Evolutionary conservation across 2,329 filamentous ascomycete species (phyloP), one percentile per base, ranked within the genome.

Genomic region (Xylariaceae sp.): DNA sequence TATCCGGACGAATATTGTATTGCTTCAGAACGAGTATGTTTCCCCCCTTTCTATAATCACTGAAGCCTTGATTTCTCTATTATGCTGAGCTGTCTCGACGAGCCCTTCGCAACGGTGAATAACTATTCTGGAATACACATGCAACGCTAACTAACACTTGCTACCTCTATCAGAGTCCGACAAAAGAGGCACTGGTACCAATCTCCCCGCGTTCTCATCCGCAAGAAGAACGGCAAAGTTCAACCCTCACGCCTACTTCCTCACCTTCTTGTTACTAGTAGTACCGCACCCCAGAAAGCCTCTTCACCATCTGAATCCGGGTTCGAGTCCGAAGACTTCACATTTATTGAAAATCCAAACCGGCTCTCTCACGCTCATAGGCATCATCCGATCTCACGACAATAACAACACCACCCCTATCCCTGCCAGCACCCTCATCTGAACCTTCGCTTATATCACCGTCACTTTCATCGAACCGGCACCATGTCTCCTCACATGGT

Each of bases 21-120:
- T 74, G 22, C 59, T 75, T 27, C 70, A 73, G 58, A 68, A 67
- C 36, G 63, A 73, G 73, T 76, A 62, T 55, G 73, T 68, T 11
- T 34, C 14, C 16, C 21, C 14, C 10, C 16, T 37, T 32, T 35
- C 34, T 5, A 17, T 29, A 20, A 17, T 16, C 14, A 36, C 11
- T 36, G 34, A 29, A 8, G 25, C 25, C 25, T 8, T 29, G 25
- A n/a, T n/a, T n/a, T n/a, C n/a, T n/a, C n/a, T n/a, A n/a, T n/a
- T n/a, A n/a, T n/a, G n/a, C n/a, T n/a, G n/a, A n/a, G n/a, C n/a
- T n/a, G n/a, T n/a, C n/a, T n/a, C n/a, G n/a, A n/a, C n/a, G n/a
- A n/a, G n/a, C n/a, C n/a, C 25, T 29, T 29, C 25, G 25, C 7
- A 14, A 16, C 27, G 20, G 10, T 20, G 12, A 6, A 7, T 36